Conservation (phyloP, 805 yeast genomes). For the Candida yuanshanica region DNA sequence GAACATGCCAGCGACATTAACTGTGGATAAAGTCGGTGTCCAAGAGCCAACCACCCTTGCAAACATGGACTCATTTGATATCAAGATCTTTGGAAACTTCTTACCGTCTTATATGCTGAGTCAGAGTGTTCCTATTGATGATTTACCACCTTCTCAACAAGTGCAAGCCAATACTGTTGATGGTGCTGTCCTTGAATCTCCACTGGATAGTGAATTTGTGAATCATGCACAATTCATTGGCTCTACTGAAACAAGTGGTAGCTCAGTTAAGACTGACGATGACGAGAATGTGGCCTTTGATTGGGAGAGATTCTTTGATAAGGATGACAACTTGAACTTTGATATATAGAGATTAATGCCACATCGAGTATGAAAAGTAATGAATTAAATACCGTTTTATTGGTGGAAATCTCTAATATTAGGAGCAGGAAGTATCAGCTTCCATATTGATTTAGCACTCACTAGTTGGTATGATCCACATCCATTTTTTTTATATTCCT, state of each 20-base stretch:
- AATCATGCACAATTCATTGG: not conserved
- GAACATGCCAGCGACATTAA: slow-evolving; percentile 12
- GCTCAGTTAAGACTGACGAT: slow-evolving; percentile 9
- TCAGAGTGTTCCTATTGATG: slow-evolving; percentile 10
- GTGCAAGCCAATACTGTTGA: not conserved
- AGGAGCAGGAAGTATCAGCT: too few relatives aligned
- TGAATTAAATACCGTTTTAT: too few relatives aligned
- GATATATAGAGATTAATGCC: not conserved
- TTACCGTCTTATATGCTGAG: slow-evolving; percentile 74
- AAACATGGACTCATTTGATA: slow-evolving; percentile 74
- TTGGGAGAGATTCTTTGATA: slow-evolving; percentile 24
- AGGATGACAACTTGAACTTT: slow-evolving; percentile 12
- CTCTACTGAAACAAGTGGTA: slow-evolving; percentile 1
- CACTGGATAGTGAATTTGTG: not conserved
- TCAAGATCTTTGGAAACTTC: slow-evolving; percentile 75
- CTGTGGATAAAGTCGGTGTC: slow-evolving; percentile 8
- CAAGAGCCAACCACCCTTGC: slow-evolving; percentile 31
- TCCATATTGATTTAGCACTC: too few relatives aligned
- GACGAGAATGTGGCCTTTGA: slow-evolving; percentile 21
- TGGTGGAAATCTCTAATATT: too few relatives aligned
- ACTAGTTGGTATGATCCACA: too few relatives aligned
- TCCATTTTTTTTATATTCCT: too few relatives aligned
- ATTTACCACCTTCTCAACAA: not conserved
- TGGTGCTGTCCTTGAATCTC: not conserved
- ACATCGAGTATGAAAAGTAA: too few relatives aligned